Evolutionary conservation across 208 protist genomes (phyloP), one percentile per base, ranked within the genome.

Genomic region (Trypanosoma lewisi): DNA sequence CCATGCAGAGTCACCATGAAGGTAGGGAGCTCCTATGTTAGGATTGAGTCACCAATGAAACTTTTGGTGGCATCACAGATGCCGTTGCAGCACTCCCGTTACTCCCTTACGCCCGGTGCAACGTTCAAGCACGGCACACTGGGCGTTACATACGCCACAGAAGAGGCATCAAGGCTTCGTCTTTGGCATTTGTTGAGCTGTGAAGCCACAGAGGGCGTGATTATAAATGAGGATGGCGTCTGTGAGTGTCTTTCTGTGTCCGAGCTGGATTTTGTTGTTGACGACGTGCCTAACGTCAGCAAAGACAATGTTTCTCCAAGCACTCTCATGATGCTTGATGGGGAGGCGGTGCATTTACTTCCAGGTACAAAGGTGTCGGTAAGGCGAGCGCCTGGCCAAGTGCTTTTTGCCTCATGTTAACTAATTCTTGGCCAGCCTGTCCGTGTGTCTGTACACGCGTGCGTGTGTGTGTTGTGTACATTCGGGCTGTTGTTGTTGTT

Each of bases 151-250:
- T 70, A 85, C 6, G 82, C 77, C 39, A 84, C 82, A 9, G 50
- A 64, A 9, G 78, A 73, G 50, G 85, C 78, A 9, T 77, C 76
- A 14, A 78, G 85, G 19, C 39, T 83, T 53, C 85, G 88, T 2
- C 51, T 91, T 58, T 90, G 82, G 78, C 88, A 95, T 63, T 73
- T 95, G n/a, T 54, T 95, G 62, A 65, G 72, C n/a, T 67, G 82
- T 9, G 85, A 95, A 52, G 82, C 82, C n/a, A 12, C 37, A 27
- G 79, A 84, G 33, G 85, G 84, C 11, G 58, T 67, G 45, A 57
- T 91, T 16, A 56, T 94, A 19, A 67, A 76, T 41, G 84, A 94
- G 57, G 94, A 96, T 52, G 94, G 94, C 71, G 90, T 97, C 19
- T 11, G 52, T 19, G 66, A 71, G 52, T 75, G 72, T 12, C 44